These are phyloP conservation scores for Candida gorgasii DNA, from an alignment of 805 yeast genomes.

Conservation along the genomic window DNA sequence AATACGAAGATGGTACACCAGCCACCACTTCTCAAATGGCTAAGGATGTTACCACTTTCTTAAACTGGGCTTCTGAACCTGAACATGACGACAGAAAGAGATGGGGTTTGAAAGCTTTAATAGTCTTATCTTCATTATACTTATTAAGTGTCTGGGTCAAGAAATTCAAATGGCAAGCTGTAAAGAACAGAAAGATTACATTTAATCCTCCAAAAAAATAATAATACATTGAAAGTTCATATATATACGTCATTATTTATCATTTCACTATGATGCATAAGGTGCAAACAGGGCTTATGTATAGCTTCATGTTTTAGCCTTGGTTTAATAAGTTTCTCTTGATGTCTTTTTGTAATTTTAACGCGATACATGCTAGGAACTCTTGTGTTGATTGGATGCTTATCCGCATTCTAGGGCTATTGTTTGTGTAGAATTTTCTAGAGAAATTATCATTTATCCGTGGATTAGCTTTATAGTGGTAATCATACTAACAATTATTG, in stretches of 20 bases:
- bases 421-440: not conserved
- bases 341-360: too few species aligned
- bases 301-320: not conserved
- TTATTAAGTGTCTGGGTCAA: conserved; percentile 86
- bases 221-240: conserved; percentile 7
- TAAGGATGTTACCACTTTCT: conserved; percentile 92
- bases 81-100: conserved; percentile 98
- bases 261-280: too few species aligned
- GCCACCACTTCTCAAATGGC: conserved; percentile 99
- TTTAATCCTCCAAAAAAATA: conserved; percentile 86
- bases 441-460: not conserved
- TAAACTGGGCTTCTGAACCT: conserved; percentile 98
- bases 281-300: too few species aligned
- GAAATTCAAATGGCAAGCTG: conserved; percentile 97
- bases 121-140: conserved; percentile 76
- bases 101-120: conserved; percentile 89
- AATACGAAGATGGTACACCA: conserved; percentile 98
- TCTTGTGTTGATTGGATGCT: not conserved
- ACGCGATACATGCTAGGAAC: too few species aligned
- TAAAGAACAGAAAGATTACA: conserved; percentile 91
- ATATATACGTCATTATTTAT: conserved; percentile 12
- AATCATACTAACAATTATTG: not conserved
- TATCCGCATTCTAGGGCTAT: not conserved
- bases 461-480: not conserved
- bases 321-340: too few species aligned